These are phyloP conservation scores for Smallanthus sonchifolius DNA, from an alignment of 129 eudicot species.

Conservation along the genomic window DNA sequence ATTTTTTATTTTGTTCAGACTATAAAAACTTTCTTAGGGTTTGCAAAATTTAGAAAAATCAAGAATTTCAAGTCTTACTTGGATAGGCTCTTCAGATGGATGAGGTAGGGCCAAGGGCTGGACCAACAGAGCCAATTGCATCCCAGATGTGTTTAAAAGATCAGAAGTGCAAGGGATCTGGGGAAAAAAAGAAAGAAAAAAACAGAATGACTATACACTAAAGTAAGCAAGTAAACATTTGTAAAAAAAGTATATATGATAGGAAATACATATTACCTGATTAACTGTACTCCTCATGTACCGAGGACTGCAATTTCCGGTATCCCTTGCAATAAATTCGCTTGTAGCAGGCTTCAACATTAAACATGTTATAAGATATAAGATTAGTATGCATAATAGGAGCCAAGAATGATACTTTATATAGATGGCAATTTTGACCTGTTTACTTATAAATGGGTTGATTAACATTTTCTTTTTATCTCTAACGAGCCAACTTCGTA, in stretches of 20 bases:
- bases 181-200: conserved; percentile 12
- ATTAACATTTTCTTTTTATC: background rate
- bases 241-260: background rate
- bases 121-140: conserved; percentile 94
- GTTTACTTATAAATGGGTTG: background rate
- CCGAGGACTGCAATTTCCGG: conserved; percentile 99
- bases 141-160: conserved; percentile 86
- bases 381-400: background rate
- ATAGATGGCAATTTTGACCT: background rate
- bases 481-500: background rate
- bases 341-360: conserved; percentile 83
- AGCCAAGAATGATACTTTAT: background rate
- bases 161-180: conserved; percentile 93
- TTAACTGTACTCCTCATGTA: conserved; percentile 87
- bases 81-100: conserved; percentile 96
- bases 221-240: background rate
- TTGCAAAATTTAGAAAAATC: background rate
- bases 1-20: background rate
- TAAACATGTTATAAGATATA: conserved; percentile 12
- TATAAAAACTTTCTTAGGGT: background rate
- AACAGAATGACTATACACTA: conserved; percentile 21
- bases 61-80: conserved; percentile 41
- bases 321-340: conserved; percentile 79
- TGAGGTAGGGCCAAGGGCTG: conserved; percentile 97
- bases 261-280: conserved; percentile 44